Percentiles rank a stretch among this genome's conserved stretches.
These are phyloP conservation scores for Lachnellula subtilissima DNA, from an alignment of 2,329 filamentous ascomycete species.

Conservation along the genomic window DNA sequence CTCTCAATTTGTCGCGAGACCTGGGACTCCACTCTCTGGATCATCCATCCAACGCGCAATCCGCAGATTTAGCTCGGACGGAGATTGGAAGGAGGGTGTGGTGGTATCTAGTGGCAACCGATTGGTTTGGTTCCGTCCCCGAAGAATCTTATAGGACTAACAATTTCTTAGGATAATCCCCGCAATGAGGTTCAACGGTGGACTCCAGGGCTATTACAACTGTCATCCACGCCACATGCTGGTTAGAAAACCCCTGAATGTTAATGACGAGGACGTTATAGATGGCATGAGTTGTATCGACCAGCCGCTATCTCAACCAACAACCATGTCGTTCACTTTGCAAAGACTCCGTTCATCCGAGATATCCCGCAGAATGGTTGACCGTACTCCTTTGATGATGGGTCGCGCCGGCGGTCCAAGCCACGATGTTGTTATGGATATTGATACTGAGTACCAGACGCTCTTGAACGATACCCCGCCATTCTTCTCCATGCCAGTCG, in stretches of 20 bases:
- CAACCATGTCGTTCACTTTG: constrained; percentile 35
- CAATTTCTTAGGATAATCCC: constrained; percentile 7
- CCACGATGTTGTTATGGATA: constrained; percentile 29
- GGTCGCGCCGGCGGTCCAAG: constrained; percentile 6
- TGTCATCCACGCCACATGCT: constrained; percentile 34
- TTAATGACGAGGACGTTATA: constrained; percentile 33
- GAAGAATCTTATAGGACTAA: background rate
- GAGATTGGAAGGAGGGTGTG: constrained; percentile 35
- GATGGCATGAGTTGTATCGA: constrained; percentile 25
- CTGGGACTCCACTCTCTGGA: constrained; percentile 15
- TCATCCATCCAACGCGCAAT: constrained; percentile 13
- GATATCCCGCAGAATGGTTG: constrained; percentile 33
- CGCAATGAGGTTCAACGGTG: constrained; percentile 29
- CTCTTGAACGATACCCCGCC: constrained; percentile 30
- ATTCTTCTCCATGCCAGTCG: constrained; percentile 28
- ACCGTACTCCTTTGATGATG: constrained; percentile 27
- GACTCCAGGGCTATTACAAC: constrained; percentile 33
- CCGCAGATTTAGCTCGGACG: constrained; percentile 16
- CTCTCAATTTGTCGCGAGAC: constrained; percentile 25
- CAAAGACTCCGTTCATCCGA: constrained; percentile 34
- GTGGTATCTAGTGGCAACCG: constrained; percentile 36
- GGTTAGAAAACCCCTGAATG: constrained; percentile 33
- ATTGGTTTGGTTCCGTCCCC: constrained; percentile 28
- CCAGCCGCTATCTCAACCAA: constrained; percentile 22
- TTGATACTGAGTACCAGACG: constrained; percentile 30